A percentile compares a stretch with the other conserved stretches of the same genome.
Evolutionary conservation across 805 yeast genomes (phyloP).

Genomic region (Millerozyma miso): DNA sequence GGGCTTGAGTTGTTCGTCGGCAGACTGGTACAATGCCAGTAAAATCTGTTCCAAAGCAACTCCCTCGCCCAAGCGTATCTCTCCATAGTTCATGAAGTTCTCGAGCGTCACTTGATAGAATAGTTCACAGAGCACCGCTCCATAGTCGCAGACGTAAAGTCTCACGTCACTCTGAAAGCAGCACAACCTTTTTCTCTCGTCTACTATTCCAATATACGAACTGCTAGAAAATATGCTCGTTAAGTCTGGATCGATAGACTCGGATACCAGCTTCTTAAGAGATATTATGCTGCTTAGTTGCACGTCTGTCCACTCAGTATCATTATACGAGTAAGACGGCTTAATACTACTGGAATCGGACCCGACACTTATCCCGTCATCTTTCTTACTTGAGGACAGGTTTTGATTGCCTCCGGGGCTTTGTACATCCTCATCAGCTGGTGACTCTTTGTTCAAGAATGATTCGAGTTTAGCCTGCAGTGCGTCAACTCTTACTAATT

Average conservation of each 20-base stretch:
- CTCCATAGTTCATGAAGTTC: slow-evolving; percentile 81
- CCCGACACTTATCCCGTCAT: background rate
- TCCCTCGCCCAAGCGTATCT: slow-evolving; percentile 19
- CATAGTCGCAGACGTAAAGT: slow-evolving; percentile 77
- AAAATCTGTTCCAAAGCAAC: slow-evolving; percentile 30
- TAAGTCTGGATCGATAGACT: slow-evolving; percentile 44
- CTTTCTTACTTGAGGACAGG: background rate
- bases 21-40: slow-evolving; percentile 24
- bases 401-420: background rate
- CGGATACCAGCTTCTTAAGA: slow-evolving; percentile 50
- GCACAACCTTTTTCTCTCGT: slow-evolving; percentile 60
- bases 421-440: slow-evolving; percentile 2
- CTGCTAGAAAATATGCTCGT: slow-evolving; percentile 67
- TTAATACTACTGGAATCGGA: background rate
- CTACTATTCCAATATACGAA: slow-evolving; percentile 80
- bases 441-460: slow-evolving; percentile 5
- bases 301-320: slow-evolving; percentile 33
- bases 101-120: slow-evolving; percentile 78
- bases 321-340: background rate
- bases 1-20: slow-evolving; percentile 8
- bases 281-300: slow-evolving; percentile 55
- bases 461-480: slow-evolving; percentile 41
- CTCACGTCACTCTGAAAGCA: slow-evolving; percentile 84
- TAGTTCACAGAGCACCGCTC: slow-evolving; percentile 58
- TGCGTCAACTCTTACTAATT: slow-evolving; percentile 68